Evolutionary conservation across 1,139 yeast species (phyloP).

Genomic region (Geotrichum restrictum): DNA sequence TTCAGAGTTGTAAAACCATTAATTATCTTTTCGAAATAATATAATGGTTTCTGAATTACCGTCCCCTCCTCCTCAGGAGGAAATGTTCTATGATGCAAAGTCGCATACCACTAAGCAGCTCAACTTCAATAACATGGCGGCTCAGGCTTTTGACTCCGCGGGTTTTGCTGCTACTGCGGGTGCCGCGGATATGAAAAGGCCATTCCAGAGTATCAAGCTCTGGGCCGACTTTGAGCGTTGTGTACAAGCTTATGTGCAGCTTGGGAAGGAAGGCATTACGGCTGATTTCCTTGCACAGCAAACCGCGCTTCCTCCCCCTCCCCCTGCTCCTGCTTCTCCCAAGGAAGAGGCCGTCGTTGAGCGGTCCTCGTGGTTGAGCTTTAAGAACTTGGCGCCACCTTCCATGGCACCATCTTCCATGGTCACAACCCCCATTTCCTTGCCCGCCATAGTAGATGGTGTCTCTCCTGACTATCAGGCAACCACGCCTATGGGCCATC

Average conservation of each 20-base stretch:
- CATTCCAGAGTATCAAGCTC: slow-evolving; percentile 9
- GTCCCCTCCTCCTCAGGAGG: neutral
- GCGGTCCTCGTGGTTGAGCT: too few species aligned
- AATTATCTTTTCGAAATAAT: too few species aligned
- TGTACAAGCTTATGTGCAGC: slow-evolving; percentile 9
- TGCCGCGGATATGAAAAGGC: slow-evolving; percentile 5
- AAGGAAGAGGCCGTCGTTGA: neutral
- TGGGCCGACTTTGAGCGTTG: slow-evolving; percentile 12
- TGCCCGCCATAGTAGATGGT: too few species aligned
- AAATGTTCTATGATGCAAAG: slow-evolving; percentile 12
- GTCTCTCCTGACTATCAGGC: too few species aligned
- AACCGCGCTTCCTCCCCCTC: neutral
- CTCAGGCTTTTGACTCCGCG: neutral
- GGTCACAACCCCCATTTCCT: too few species aligned
- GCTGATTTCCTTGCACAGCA: neutral
- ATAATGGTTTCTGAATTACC: too few species aligned
- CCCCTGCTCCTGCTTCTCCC: neutral
- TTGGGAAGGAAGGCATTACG: slow-evolving; percentile 10
- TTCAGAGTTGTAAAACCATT: too few species aligned
- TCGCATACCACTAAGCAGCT: neutral
- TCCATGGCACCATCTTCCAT: too few species aligned
- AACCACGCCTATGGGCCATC: too few species aligned
- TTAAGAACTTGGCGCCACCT: too few species aligned
- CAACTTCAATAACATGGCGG: neutral
- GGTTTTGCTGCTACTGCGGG: neutral